A percentile compares a stretch with the other conserved stretches of the same genome.
phyloP scores from a whole-genome alignment of 2,329 filamentous ascomycete species.

The Rugonectria rugulosa region DNA sequence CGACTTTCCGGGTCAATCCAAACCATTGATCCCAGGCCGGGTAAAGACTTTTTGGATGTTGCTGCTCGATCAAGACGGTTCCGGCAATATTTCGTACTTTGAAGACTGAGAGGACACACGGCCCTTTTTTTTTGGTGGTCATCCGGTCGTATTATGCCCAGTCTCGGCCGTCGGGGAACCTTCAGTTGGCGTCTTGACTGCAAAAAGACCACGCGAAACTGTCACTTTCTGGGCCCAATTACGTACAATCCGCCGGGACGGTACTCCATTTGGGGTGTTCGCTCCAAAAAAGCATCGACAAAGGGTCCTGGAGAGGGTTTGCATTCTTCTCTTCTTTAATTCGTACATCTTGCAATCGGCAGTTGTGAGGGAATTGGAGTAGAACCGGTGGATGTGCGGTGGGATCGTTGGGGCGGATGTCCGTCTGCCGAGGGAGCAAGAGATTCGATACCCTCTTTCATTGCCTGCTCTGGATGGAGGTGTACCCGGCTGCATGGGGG shows the following conservation, averaged over 20 bases:
- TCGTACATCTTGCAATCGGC: conserved; percentile 9
- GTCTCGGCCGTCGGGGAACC: neutral
- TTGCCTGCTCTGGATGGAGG: no score
- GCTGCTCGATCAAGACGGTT: no score
- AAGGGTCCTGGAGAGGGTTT: conserved; percentile 12
- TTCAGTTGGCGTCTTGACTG: no score
- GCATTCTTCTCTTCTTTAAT: neutral
- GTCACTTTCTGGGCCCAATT: no score
- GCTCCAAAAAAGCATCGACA: conserved; percentile 14
- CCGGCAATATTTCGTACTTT: no score
- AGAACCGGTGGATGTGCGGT: conserved; percentile 12
- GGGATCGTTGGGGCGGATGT: neutral
- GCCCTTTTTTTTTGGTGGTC: neutral
- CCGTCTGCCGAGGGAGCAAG: neutral
- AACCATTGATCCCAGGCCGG: neutral
- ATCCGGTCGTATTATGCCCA: no score
- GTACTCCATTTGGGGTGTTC: neutral
- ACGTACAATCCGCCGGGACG: conserved; percentile 30
- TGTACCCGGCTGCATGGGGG: no score
- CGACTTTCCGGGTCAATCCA: neutral
- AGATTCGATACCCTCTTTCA: no score
- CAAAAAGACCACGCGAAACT: neutral
- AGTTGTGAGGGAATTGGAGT: conserved; percentile 21
- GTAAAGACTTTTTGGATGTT: no score
- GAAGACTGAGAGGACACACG: no score